Percentiles rank a stretch among this genome's conserved stretches.
phyloP scores from a whole-genome alignment of 2,329 filamentous ascomycete genomes.

The Paracorniculantispora psalliotae region DNA sequence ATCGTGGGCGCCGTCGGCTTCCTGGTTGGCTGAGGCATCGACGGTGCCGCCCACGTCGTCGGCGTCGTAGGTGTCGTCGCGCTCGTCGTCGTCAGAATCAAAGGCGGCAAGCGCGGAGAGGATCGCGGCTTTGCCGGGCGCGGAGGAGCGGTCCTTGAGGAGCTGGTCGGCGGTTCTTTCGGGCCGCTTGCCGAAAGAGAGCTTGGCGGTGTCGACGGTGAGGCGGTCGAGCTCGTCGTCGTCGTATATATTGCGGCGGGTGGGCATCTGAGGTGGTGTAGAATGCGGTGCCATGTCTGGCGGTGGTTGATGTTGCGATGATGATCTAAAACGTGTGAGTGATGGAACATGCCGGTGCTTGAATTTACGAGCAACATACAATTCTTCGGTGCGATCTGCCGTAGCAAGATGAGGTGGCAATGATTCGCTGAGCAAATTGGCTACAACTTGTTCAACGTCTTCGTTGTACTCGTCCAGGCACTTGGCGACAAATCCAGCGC shows the following conservation, averaged over 20 bases:
- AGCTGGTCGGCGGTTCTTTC: slow-evolving; percentile 66
- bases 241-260: slow-evolving; percentile 71
- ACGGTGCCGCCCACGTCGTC: slow-evolving; percentile 88
- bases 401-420: slow-evolving; percentile 63
- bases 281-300: slow-evolving; percentile 51
- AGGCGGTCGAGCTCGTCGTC: slow-evolving; percentile 75
- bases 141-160: slow-evolving; percentile 58
- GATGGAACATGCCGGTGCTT: slow-evolving; percentile 13
- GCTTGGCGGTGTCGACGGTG: slow-evolving; percentile 56
- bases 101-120: slow-evolving; percentile 83
- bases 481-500: slow-evolving; percentile 73
- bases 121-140: slow-evolving; percentile 78
- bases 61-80: slow-evolving; percentile 93
- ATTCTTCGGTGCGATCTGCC: slow-evolving; percentile 59
- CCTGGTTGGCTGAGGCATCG: slow-evolving; percentile 58
- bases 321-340: slow-evolving; percentile 21
- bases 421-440: slow-evolving; percentile 74
- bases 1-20: slow-evolving; percentile 40
- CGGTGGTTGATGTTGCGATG: slow-evolving; percentile 21
- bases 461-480: slow-evolving; percentile 76
- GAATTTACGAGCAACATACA: slow-evolving; percentile 40
- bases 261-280: slow-evolving; percentile 52
- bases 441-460: slow-evolving; percentile 72
- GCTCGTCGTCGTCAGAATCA: slow-evolving; percentile 91
- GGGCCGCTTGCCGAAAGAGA: slow-evolving; percentile 74